A percentile compares a stretch with the other conserved stretches of the same genome.
Conservation (phyloP, 805 yeast species). For the Ogataea haglerorum region DNA sequence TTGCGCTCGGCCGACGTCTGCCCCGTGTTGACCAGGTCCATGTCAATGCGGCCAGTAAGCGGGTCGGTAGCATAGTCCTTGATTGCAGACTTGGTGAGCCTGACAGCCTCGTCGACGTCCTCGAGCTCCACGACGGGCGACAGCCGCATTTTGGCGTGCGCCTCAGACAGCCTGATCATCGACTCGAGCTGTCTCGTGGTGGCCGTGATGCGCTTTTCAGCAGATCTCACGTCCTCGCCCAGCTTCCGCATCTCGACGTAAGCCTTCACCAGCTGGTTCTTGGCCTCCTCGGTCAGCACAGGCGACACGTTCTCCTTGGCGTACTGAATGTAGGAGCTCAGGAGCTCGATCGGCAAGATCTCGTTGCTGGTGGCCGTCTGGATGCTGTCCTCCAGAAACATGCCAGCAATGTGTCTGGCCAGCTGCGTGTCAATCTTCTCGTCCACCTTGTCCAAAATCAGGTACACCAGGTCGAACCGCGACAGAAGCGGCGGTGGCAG, state of each 20-base stretch:
- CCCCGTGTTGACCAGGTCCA: constrained; percentile 97
- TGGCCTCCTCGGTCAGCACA: constrained; percentile 74
- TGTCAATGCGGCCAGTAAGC: constrained; percentile 90
- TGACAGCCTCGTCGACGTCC: constrained; percentile 91
- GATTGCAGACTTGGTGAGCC: constrained; percentile 88
- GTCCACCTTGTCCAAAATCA: constrained; percentile 90
- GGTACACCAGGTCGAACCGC: constrained; percentile 90
- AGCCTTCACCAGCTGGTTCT: constrained; percentile 76
- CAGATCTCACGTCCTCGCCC: constrained; percentile 85
- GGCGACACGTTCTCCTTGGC: constrained; percentile 88
- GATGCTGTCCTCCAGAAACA: constrained; percentile 88
- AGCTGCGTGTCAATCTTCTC: constrained; percentile 78
- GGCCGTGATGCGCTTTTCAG: constrained; percentile 93
- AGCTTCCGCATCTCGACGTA: constrained; percentile 92
- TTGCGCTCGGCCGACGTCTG: constrained; percentile 83
- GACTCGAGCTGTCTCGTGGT: constrained; percentile 96
- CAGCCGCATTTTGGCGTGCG: constrained; percentile 95
- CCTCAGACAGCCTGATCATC: constrained; percentile 92
- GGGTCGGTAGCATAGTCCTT: constrained; percentile 99
- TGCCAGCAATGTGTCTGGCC: constrained; percentile 84
- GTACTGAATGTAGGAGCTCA: constrained; percentile 86
- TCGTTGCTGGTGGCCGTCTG: constrained; percentile 64
- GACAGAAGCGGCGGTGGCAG: constrained; percentile 94
- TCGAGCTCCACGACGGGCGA: constrained; percentile 63
- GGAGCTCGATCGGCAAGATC: constrained; percentile 79